Conservation (phyloP, 768 basidiomycete genomes). For the Ramaria sp. region DNA sequence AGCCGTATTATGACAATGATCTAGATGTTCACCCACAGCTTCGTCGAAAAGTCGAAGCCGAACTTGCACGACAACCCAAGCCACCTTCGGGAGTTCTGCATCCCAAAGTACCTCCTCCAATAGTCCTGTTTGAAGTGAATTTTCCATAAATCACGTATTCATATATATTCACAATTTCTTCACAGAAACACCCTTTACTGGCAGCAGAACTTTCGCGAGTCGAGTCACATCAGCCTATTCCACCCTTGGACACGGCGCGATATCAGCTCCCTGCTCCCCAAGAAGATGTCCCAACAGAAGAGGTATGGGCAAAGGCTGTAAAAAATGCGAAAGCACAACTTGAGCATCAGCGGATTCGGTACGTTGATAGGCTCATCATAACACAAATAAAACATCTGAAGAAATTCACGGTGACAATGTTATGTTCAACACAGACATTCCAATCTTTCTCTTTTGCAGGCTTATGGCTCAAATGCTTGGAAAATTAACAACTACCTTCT, state of each 20-base stretch:
- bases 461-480: conserved; percentile 87
- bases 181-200: conserved; percentile 57
- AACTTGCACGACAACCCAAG: conserved; percentile 56
- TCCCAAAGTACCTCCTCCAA: conserved; percentile 55
- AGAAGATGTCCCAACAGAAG: conserved; percentile 50
- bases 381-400: background rate
- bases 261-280: conserved; percentile 66
- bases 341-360: conserved; percentile 80
- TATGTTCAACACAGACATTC: conserved; percentile 43
- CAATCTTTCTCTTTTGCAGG: conserved; percentile 73
- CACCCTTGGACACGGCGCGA: conserved; percentile 57
- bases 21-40: conserved; percentile 64
- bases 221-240: conserved; percentile 53
- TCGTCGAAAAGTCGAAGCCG: conserved; percentile 65
- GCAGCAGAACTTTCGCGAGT: conserved; percentile 66
- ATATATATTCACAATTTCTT: conserved; percentile 3
- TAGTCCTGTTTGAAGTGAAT: conserved; percentile 64
- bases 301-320: conserved; percentile 66
- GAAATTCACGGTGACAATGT: background rate
- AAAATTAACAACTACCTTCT: conserved; percentile 83
- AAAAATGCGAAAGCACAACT: conserved; percentile 73
- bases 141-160: too few relatives aligned
- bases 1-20: conserved; percentile 90
- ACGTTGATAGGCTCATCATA: too few relatives aligned
- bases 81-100: conserved; percentile 46